Conservation (phyloP, 2,329 filamentous ascomycete genomes). For the Fusarium tjaetaba region DNA sequence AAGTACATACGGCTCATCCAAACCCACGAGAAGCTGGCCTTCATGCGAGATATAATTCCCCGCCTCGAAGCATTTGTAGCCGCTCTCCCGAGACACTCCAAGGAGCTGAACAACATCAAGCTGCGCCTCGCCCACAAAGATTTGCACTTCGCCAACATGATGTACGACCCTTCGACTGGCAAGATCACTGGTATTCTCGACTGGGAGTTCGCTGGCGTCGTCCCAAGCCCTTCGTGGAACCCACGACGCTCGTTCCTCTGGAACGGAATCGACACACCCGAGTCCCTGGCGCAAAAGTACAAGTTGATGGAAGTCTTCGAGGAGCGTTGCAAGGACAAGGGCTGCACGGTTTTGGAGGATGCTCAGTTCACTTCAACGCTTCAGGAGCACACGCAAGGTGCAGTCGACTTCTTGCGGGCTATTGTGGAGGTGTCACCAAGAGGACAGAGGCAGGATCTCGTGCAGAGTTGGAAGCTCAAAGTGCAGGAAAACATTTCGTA, state of each 20-base stretch:
- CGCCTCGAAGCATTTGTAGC: neutral
- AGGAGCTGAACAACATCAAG: neutral
- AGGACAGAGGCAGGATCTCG: neutral
- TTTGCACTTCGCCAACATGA: neutral
- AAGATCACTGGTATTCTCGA: accelerated
- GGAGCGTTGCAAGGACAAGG: neutral
- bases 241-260: neutral
- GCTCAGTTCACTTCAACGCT: accelerated
- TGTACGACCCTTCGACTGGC: accelerated
- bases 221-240: accelerated
- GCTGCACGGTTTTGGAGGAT: accelerated
- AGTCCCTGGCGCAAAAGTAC: neutral
- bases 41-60: neutral
- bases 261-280: neutral
- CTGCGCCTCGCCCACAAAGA: neutral
- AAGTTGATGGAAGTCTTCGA: accelerated
- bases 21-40: accelerated
- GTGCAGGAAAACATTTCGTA: neutral
- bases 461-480: accelerated
- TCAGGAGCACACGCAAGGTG: accelerated
- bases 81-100: neutral
- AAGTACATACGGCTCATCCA: neutral
- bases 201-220: neutral
- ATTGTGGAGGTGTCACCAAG: neutral
- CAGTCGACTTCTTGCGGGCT: neutral